Evolutionary conservation across 345 rosid genomes (phyloP).

Genomic region (Gossypium stocksii): DNA sequence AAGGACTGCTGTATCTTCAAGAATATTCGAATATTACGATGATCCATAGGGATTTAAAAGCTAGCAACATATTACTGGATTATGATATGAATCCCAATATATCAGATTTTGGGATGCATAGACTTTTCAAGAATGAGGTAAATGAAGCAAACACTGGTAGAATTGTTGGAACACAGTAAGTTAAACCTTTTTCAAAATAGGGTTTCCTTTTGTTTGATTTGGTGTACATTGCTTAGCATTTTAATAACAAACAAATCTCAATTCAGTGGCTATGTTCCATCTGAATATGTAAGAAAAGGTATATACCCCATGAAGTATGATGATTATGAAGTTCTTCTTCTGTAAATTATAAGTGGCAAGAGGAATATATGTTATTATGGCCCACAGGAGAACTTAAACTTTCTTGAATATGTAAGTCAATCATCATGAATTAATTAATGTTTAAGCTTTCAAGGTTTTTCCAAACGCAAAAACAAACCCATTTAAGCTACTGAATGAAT

Average conservation of each 20-base stretch:
- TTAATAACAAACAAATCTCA: not conserved
- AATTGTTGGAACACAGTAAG: conserved; percentile 13
- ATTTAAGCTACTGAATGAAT: not conserved
- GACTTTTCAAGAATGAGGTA: conserved; percentile 4
- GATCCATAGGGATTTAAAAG: conserved; percentile 23
- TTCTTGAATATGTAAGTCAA: conserved; percentile 7
- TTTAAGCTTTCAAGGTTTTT: no score
- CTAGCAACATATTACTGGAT: conserved; percentile 9
- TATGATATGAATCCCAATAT: not conserved
- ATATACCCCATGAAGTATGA: conserved; percentile 7
- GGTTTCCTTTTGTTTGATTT: not conserved
- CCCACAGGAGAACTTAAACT: not conserved
- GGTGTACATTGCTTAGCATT: not conserved
- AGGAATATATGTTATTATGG: not conserved
- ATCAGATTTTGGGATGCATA: conserved; percentile 11
- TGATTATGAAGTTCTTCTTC: conserved; percentile 11
- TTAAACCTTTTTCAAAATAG: not conserved
- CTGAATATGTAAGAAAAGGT: conserved; percentile 6
- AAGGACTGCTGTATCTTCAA: conserved; percentile 32
- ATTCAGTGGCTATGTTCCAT: conserved; percentile 22
- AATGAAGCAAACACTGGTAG: conserved; percentile 6
- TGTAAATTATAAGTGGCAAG: conserved; percentile 11
- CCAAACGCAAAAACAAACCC: no score
- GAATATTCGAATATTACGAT: conserved; percentile 25
- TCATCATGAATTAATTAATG: not conserved